phyloP scores from a whole-genome alignment of 1,284 basidiomycete species.

The Earliella scabrosa region DNA sequence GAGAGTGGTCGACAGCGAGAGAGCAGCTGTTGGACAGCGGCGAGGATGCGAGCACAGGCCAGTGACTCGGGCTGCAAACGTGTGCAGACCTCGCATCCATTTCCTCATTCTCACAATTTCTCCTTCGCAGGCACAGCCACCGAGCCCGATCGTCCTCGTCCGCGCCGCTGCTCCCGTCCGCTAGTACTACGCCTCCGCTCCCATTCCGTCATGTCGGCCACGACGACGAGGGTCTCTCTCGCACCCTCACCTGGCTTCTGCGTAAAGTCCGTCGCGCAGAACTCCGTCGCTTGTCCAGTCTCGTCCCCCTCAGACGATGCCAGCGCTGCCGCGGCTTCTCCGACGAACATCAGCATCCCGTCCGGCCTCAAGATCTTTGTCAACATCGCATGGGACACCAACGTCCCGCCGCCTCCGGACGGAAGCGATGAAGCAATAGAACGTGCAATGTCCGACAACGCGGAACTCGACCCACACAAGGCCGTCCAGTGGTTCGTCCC shows the following conservation, averaged over 20 bases:
- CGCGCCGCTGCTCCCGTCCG: too few relatives aligned
- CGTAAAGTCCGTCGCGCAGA: constrained; percentile 53
- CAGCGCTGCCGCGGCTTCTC: constrained; percentile 34
- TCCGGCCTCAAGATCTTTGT: constrained; percentile 67
- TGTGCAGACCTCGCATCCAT: not conserved
- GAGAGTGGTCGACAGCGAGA: too few relatives aligned
- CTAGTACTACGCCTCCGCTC: too few relatives aligned
- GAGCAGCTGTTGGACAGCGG: constrained; percentile 2
- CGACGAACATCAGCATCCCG: constrained; percentile 39
- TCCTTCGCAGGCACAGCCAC: not conserved
- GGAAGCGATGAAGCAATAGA: constrained; percentile 58
- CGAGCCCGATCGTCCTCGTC: not conserved
- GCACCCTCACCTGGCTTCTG: constrained; percentile 64
- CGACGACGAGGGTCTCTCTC: constrained; percentile 42
- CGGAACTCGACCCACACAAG: constrained; percentile 27
- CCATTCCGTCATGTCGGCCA: constrained; percentile 12
- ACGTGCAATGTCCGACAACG: constrained; percentile 47
- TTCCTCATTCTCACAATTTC: not conserved
- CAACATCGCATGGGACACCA: constrained; percentile 69
- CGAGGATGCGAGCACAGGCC: constrained; percentile 4
- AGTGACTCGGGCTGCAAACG: not conserved
- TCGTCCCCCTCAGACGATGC: not conserved
- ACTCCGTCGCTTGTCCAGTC: constrained; percentile 40
- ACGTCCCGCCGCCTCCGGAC: constrained; percentile 68
- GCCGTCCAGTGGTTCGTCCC: constrained; percentile 64